Conservation (phyloP, 2,329 filamentous ascomycete genomes). For the Chaetomiaceae sp. region DNA sequence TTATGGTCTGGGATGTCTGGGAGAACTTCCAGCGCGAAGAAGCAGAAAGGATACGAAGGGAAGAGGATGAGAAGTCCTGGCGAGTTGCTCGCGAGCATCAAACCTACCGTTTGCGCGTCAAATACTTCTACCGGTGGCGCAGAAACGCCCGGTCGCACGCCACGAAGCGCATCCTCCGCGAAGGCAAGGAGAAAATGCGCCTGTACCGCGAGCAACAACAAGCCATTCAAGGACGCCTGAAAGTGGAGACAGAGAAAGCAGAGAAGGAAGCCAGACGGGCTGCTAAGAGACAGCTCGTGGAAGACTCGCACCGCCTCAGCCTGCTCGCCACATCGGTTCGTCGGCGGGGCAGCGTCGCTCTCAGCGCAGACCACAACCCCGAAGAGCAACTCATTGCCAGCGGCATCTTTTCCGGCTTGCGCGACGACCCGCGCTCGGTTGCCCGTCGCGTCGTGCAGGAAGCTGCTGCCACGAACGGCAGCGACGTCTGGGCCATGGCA, state of each 20-base stretch:
- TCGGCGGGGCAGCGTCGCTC: conserved; percentile 13
- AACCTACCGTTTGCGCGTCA: conserved; percentile 43
- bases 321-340: conserved; percentile 19
- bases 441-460: conserved; percentile 32
- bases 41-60: conserved; percentile 36
- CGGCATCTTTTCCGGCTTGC: conserved; percentile 37
- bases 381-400: conserved; percentile 37
- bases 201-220: conserved; percentile 37
- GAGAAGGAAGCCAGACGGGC: conserved; percentile 24
- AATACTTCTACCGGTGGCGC: conserved; percentile 53
- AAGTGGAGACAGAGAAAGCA: conserved; percentile 28
- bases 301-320: conserved; percentile 28
- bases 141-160: conserved; percentile 42
- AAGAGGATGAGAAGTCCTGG: conserved; percentile 44
- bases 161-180: conserved; percentile 44
- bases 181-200: conserved; percentile 46
- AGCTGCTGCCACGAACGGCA: conserved; percentile 10
- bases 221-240: conserved; percentile 10
- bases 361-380: conserved; percentile 22
- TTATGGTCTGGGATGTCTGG: conserved; percentile 39
- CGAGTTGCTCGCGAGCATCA: conserved; percentile 44
- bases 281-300: conserved; percentile 28
- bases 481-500: conserved; percentile 2
- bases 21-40: conserved; percentile 36
- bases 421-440: conserved; percentile 32